Evolutionary conservation across 768 basidiomycete species (phyloP).

Genomic region (Mrakia hoshinonis): DNA sequence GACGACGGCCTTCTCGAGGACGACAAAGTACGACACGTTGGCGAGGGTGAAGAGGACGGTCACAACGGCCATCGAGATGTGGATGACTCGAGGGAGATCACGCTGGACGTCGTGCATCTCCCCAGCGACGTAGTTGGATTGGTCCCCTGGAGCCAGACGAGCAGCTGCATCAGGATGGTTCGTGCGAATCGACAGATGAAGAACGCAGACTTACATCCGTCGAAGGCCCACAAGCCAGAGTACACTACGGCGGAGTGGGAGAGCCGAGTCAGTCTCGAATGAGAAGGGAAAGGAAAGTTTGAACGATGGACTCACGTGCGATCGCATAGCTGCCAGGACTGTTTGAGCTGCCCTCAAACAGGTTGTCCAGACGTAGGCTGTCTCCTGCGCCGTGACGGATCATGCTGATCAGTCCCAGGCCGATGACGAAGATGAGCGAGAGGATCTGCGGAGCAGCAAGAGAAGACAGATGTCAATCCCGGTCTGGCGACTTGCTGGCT

Average conservation of each 20-base stretch:
- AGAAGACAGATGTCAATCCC: background rate
- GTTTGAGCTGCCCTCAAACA: conserved; percentile 38
- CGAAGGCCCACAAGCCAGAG: conserved; percentile 87
- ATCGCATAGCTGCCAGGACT: conserved; percentile 43
- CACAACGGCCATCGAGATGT: conserved; percentile 78
- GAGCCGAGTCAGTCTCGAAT: too few species aligned
- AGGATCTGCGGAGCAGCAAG: conserved; percentile 53
- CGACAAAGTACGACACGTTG: conserved; percentile 86
- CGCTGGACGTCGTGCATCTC: conserved; percentile 73
- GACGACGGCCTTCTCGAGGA: conserved; percentile 50
- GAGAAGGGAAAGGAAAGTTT: too few species aligned
- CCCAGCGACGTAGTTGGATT: conserved; percentile 62
- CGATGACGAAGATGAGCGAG: conserved; percentile 44
- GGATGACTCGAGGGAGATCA: conserved; percentile 81
- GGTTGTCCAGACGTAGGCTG: conserved; percentile 43
- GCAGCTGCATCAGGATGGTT: background rate
- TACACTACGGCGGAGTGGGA: conserved; percentile 77
- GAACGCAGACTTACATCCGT: conserved; percentile 65
- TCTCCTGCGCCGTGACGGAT: conserved; percentile 16
- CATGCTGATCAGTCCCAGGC: background rate
- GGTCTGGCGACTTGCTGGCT: background rate
- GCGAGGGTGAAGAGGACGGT: conserved; percentile 44
- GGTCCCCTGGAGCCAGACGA: background rate
- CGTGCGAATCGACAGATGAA: too few species aligned
- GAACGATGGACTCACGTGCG: conserved; percentile 62